Evolutionary conservation across 495 filamentous ascomycete species (phyloP), one percentile per base, ranked within the genome.

Genomic region (Podospora appendiculata): DNA sequence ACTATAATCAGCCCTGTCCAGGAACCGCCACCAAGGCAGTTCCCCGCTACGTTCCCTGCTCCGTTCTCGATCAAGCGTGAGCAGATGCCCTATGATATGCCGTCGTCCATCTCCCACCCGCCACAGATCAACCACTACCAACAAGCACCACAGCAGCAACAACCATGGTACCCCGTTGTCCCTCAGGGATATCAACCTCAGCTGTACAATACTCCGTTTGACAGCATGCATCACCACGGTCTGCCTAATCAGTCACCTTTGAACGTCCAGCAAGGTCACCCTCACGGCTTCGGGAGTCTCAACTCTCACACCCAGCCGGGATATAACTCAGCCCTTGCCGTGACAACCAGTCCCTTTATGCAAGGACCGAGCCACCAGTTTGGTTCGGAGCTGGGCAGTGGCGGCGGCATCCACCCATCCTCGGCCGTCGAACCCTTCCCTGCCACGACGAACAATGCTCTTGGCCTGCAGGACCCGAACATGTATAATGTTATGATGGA

Each of bases 1-100:
- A 83, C 79, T 32, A 75, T 82, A 57, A 83, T 84, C 67, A 83
- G 81, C 57, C 81, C 81, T 11, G 75, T 83, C 41, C 79, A 84
- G 52, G 76, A 79, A 18, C 76, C 68, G 1, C 71, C 72, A 6
- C 72, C 66, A 4, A 68, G 71, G 13, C 55, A 51, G 7, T 74
- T 71, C 52, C 64, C 64, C n/a, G 50, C 59, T 14, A 46, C 50
- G 25, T 66, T 65, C 58, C 55, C 65, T 25, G 13, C 36, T 10
- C 36, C 2, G 8, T 11, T 13, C 10, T 8, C 36, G 18, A 57
- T 58, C 48, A 70, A 63, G 57, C 53, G 55, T 36, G 71, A 77
- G 40, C 58, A 53, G 25, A 58, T 60, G 7, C 34, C 54, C 17
- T 59, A 52, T 45, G 51, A 55, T 10, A 41, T 45, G 7, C 51